These are phyloP conservation scores for Neurospora sp. DNA, from an alignment of 2,329 filamentous ascomycete genomes.

Conservation along the genomic window DNA sequence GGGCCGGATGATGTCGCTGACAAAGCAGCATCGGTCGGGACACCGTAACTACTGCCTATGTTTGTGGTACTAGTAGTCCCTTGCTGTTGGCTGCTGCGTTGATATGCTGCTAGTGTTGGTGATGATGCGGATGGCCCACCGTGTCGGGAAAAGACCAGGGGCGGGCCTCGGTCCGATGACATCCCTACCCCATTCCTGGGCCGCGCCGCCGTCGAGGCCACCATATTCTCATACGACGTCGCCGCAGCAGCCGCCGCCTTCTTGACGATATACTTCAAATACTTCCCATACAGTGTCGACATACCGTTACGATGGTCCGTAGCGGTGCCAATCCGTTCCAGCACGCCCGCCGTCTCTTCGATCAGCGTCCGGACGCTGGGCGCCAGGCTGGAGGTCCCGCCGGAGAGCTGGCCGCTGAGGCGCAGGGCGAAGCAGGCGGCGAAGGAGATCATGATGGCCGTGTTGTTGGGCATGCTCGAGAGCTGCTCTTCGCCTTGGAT, in stretches of 20 bases:
- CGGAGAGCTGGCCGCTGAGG: slow-evolving; percentile 46
- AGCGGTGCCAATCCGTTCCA: slow-evolving; percentile 57
- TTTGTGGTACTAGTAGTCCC: background rate
- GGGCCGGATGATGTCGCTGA: background rate
- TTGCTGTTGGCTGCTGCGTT: background rate
- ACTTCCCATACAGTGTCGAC: slow-evolving; percentile 41
- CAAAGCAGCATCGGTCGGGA: background rate
- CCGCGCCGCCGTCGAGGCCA: slow-evolving; percentile 13
- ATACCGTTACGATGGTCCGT: slow-evolving; percentile 58
- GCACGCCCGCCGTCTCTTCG: slow-evolving; percentile 56
- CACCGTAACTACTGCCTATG: background rate
- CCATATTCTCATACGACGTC: slow-evolving; percentile 21
- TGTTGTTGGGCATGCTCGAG: slow-evolving; percentile 70
- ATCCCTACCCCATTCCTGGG: slow-evolving; percentile 4
- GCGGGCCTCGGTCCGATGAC: background rate
- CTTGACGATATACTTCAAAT: slow-evolving; percentile 33
- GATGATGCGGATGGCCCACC: slow-evolving; percentile 1
- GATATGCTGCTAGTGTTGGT: background rate
- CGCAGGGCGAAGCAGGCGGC: slow-evolving; percentile 60
- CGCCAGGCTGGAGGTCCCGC: slow-evolving; percentile 45
- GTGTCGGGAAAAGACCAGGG: slow-evolving; percentile 8
- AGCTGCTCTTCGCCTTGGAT: slow-evolving; percentile 62
- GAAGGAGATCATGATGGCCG: slow-evolving; percentile 69
- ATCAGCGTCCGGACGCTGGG: slow-evolving; percentile 55
- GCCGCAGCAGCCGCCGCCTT: slow-evolving; percentile 21